A percentile compares a stretch with the other conserved stretches of the same genome.
Evolutionary conservation across 129 eudicot species (phyloP).

Genomic region (Artemisia tridentata): DNA sequence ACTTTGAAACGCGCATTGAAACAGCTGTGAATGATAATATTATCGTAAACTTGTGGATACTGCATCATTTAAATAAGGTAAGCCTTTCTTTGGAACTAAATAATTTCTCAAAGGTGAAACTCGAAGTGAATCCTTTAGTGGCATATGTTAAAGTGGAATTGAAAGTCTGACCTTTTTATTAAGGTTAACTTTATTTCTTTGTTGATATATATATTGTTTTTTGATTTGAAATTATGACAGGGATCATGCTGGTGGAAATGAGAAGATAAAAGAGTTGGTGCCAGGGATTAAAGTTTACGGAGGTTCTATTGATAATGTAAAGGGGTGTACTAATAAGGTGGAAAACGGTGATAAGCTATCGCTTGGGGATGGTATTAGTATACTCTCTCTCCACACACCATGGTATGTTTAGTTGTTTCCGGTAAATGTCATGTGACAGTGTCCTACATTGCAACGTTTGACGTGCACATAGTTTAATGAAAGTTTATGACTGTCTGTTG

Average conservation of each 20-base stretch:
- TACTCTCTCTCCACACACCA: conserved; percentile 85
- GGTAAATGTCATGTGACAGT: neutral
- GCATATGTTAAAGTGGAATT: too few species aligned
- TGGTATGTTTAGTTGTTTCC: conserved; percentile 42
- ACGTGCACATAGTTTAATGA: neutral
- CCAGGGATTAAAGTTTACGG: conserved; percentile 85
- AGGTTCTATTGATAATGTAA: conserved; percentile 79
- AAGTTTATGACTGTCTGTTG: neutral
- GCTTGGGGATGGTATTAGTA: conserved; percentile 52
- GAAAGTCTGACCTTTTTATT: neutral
- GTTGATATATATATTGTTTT: conserved; percentile 8
- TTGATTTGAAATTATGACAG: conserved; percentile 29
- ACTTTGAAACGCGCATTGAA: too few species aligned
- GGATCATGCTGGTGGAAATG: conserved; percentile 99
- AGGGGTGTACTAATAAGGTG: conserved; percentile 79
- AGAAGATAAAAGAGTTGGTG: conserved; percentile 67
- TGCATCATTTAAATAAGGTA: too few species aligned
- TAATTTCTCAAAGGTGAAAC: too few species aligned
- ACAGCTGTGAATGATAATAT: too few species aligned
- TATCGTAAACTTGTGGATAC: too few species aligned
- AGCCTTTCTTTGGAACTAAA: too few species aligned
- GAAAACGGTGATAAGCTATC: conserved; percentile 77
- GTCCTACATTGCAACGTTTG: neutral
- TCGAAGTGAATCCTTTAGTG: too few species aligned
- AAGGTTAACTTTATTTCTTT: conserved; percentile 2